phyloP scores from a whole-genome alignment of 805 yeast species.

The Candida mattraensis region DNA sequence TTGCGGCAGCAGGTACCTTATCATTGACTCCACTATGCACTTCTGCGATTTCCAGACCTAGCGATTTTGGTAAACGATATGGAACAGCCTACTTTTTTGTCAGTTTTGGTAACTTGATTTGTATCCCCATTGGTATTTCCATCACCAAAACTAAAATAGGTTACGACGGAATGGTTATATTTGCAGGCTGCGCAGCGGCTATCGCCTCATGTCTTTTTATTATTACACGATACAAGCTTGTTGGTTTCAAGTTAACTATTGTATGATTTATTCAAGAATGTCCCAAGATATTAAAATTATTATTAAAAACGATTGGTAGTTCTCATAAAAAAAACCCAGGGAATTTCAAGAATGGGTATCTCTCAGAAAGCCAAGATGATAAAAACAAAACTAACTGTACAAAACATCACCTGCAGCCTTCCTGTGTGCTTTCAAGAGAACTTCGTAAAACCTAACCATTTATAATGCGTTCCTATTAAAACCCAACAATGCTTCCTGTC shows the following conservation, averaged over 20 bases:
- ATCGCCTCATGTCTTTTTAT: conserved; percentile 23
- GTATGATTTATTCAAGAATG: conserved; percentile 2
- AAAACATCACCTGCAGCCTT: no score
- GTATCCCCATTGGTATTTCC: conserved; percentile 45
- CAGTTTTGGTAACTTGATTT: conserved; percentile 43
- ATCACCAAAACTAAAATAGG: conserved; percentile 31
- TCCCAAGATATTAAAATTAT: not conserved
- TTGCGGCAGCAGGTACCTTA: conserved; percentile 59
- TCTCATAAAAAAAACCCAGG: no score
- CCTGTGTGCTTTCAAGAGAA: no score
- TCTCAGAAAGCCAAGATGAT: no score
- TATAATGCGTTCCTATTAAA: conserved; percentile 15
- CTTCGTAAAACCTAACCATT: no score
- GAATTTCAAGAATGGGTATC: no score
- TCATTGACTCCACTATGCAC: conserved; percentile 69
- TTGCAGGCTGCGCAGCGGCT: conserved; percentile 33
- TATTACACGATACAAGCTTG: conserved; percentile 24
- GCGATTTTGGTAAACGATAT: conserved; percentile 67
- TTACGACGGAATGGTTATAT: conserved; percentile 33
- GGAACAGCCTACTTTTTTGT: conserved; percentile 63
- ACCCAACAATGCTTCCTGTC: conserved; percentile 29
- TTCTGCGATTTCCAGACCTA: conserved; percentile 61
- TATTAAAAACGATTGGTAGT: no score
- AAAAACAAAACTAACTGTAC: no score
- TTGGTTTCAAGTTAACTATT: conserved; percentile 19